Percentiles rank a stretch among this genome's conserved stretches.
phyloP scores from a whole-genome alignment of 805 yeast genomes.

The Scheffersomyces lignosus region DNA sequence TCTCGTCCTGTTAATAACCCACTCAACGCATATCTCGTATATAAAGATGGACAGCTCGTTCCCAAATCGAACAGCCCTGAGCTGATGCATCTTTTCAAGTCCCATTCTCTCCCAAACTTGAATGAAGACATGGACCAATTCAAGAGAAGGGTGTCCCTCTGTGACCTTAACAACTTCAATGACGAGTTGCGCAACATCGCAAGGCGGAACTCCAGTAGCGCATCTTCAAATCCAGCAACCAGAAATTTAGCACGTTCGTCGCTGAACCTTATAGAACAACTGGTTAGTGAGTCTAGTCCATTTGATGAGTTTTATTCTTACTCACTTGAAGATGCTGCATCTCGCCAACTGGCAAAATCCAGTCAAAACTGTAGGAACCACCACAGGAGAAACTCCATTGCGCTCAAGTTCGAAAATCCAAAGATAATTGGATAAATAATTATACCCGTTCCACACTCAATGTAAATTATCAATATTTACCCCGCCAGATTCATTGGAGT shows the following conservation, averaged over 20 bases:
- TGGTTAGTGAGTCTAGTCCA: background rate
- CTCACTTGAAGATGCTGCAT: background rate
- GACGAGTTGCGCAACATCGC: conserved; percentile 3
- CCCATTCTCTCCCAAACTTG: conserved; percentile 6
- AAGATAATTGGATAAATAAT: conserved; percentile 6
- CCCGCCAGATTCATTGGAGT: too few species aligned
- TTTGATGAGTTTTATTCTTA: background rate
- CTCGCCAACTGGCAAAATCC: too few species aligned
- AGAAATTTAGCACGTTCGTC: background rate
- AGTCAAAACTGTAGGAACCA: conserved; percentile 33
- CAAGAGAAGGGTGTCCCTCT: conserved; percentile 5
- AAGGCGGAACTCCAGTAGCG: conserved; percentile 3
- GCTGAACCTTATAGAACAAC: background rate
- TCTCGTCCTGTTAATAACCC: conserved; percentile 1
- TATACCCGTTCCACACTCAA: too few species aligned
- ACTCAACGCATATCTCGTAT: conserved; percentile 6
- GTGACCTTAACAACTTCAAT: conserved; percentile 7
- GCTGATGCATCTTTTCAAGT: conserved; percentile 4
- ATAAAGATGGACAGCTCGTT: background rate
- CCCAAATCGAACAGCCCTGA: background rate
- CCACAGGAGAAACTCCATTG: conserved; percentile 46
- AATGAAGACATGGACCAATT: background rate
- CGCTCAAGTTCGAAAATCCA: conserved; percentile 45
- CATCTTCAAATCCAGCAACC: background rate
- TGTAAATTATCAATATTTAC: too few species aligned